Conservation (phyloP, 1,139 yeast species). For the Debaryomyces fabryi region DNA sequence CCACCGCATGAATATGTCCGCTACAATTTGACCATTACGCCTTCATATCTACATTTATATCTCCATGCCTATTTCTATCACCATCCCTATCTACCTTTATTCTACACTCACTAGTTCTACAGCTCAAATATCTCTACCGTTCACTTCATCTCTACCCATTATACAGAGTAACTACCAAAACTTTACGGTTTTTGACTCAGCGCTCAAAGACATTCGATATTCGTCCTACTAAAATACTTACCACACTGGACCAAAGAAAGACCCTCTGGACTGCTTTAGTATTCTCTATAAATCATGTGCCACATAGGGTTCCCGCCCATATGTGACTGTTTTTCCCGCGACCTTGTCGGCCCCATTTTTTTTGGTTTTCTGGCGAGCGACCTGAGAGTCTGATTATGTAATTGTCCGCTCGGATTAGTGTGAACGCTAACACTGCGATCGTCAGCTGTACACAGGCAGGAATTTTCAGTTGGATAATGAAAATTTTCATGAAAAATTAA, state of each 20-base stretch:
- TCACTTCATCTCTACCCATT: too few relatives aligned
- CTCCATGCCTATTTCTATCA: too few relatives aligned
- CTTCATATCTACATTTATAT: background rate
- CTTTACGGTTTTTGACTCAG: too few relatives aligned
- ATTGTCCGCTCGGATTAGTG: background rate
- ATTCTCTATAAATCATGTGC: background rate
- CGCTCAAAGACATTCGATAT: too few relatives aligned
- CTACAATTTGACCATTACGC: background rate
- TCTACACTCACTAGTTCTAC: too few relatives aligned
- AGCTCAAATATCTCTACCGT: too few relatives aligned
- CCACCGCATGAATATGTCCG: background rate
- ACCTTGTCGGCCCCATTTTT: background rate
- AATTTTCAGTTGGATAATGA: slow-evolving; percentile 1
- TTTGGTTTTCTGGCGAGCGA: background rate
- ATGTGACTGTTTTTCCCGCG: background rate
- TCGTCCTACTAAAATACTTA: too few relatives aligned
- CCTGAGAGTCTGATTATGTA: background rate
- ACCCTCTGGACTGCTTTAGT: background rate
- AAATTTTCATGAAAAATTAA: slow-evolving; percentile 8
- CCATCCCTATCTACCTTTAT: too few relatives aligned
- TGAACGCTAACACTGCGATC: background rate
- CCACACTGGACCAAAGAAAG: too few relatives aligned
- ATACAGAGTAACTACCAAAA: too few relatives aligned
- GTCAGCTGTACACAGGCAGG: slow-evolving; percentile 6
- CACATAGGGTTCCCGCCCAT: background rate